These are phyloP conservation scores for Globisporangium nagaii DNA, from an alignment of 352 stramenopile species.

Conservation along the genomic window DNA sequence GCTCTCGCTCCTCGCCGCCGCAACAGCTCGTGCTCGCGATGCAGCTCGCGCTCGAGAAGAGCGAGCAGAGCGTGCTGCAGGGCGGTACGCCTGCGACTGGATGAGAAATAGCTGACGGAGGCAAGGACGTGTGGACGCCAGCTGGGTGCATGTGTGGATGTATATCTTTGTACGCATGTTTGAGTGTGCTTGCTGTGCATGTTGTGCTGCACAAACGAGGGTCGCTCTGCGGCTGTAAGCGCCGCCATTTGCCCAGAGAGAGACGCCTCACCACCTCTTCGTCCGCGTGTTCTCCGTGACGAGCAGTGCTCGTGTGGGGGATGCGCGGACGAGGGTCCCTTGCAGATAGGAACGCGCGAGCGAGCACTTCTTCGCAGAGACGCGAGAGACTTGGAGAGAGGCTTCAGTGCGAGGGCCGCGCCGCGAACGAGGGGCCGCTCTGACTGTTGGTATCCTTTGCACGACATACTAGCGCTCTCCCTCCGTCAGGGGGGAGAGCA, in stretches of 20 bases:
- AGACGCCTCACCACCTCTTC: neutral
- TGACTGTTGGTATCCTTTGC: neutral
- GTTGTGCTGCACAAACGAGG: conserved; percentile 10
- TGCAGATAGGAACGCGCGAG: conserved; percentile 11
- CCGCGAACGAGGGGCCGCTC: neutral
- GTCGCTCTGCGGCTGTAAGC: neutral
- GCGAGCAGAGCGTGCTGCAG: too few relatives aligned
- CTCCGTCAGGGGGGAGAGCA: conserved; percentile 22
- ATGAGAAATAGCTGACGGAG: too few relatives aligned
- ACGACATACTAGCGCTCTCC: conserved; percentile 56
- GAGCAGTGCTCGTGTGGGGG: too few relatives aligned
- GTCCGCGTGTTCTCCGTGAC: neutral
- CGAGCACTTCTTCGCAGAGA: neutral
- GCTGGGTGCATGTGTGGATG: neutral
- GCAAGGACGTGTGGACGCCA: neutral
- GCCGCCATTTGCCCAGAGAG: neutral
- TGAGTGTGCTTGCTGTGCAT: neutral
- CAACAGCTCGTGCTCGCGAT: too few relatives aligned
- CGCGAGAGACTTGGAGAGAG: neutral
- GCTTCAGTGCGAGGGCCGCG: neutral
- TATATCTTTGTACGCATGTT: neutral
- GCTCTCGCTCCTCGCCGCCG: too few relatives aligned
- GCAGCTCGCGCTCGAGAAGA: too few relatives aligned
- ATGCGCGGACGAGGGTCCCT: conserved; percentile 1
- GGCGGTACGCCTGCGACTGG: too few relatives aligned